phyloP scores from a whole-genome alignment of 805 yeast genomes.

The Torulaspora maleeae region DNA sequence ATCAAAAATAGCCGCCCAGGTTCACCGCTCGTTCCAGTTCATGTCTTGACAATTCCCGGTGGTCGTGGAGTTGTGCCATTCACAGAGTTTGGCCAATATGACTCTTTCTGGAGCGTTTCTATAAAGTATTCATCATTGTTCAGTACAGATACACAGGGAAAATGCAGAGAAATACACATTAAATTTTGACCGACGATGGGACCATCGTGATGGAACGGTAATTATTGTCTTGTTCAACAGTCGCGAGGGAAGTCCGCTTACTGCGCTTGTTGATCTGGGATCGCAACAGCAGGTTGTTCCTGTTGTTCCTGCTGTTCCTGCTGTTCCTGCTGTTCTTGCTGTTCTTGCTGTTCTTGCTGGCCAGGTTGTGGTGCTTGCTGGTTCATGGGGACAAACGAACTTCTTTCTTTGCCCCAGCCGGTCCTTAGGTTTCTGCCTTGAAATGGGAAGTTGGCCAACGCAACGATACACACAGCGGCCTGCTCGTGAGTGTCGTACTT shows the following conservation, averaged over 20 bases:
- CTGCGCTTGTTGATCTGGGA: constrained; percentile 4
- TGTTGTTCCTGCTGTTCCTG: constrained; percentile 4
- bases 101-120: neutral
- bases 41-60: too few relatives aligned
- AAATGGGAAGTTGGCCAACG: constrained; percentile 60
- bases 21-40: too few relatives aligned
- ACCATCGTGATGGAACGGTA: neutral
- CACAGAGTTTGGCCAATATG: too few relatives aligned
- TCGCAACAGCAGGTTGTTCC: neutral
- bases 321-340: constrained; percentile 3
- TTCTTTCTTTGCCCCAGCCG: constrained; percentile 79
- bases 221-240: neutral
- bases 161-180: neutral
- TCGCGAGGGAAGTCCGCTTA: neutral
- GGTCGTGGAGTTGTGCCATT: too few relatives aligned
- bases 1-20: too few relatives aligned
- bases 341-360: constrained; percentile 13
- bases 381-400: constrained; percentile 33
- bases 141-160: constrained; percentile 1
- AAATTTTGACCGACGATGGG: neutral
- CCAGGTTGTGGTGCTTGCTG: constrained; percentile 15
- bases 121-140: neutral
- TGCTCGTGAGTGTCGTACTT: constrained; percentile 82
- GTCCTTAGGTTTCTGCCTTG: constrained; percentile 76
- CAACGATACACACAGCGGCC: constrained; percentile 84